These are phyloP conservation scores for Mycena filopes DNA, from an alignment of 768 basidiomycete species.

Conservation along the genomic window DNA sequence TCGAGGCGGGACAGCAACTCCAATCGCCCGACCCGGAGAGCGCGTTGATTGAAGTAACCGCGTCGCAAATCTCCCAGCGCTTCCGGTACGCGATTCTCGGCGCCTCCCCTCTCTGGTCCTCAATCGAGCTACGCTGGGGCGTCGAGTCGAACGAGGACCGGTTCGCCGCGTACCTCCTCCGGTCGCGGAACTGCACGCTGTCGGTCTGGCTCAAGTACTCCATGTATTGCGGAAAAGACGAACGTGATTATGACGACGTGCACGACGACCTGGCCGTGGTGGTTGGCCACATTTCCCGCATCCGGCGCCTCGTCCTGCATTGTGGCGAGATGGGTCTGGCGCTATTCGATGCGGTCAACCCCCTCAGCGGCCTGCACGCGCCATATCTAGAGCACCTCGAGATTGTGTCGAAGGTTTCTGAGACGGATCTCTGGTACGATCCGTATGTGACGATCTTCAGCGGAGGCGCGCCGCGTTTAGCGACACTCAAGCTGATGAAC, in stretches of 20 bases:
- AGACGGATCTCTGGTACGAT: background rate
- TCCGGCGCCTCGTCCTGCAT: constrained; percentile 12
- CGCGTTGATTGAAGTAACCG: constrained; percentile 3
- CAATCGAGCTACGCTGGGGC: constrained; percentile 18
- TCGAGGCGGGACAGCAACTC: constrained; percentile 1
- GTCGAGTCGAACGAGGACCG: constrained; percentile 9
- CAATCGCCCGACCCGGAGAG: background rate
- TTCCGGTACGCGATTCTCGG: constrained; percentile 11
- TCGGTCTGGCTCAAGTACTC: constrained; percentile 11
- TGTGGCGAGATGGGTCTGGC: constrained; percentile 6
- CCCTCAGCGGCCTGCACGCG: background rate
- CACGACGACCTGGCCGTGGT: background rate
- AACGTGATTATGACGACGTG: constrained; percentile 2
- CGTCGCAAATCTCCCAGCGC: constrained; percentile 19
- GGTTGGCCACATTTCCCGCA: background rate
- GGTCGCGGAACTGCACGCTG: constrained; percentile 1
- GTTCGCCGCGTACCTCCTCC: constrained; percentile 12
- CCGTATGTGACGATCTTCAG: constrained; percentile 1
- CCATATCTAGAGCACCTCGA: constrained; percentile 20
- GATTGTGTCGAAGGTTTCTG: background rate
- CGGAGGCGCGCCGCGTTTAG: constrained; percentile 9
- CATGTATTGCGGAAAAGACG: constrained; percentile 1
- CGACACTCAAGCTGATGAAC: constrained; percentile 10
- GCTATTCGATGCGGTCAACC: background rate
- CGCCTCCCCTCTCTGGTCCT: constrained; percentile 12